Conservation (phyloP, 2,329 filamentous ascomycete species). For the Alternaria consortialis region DNA sequence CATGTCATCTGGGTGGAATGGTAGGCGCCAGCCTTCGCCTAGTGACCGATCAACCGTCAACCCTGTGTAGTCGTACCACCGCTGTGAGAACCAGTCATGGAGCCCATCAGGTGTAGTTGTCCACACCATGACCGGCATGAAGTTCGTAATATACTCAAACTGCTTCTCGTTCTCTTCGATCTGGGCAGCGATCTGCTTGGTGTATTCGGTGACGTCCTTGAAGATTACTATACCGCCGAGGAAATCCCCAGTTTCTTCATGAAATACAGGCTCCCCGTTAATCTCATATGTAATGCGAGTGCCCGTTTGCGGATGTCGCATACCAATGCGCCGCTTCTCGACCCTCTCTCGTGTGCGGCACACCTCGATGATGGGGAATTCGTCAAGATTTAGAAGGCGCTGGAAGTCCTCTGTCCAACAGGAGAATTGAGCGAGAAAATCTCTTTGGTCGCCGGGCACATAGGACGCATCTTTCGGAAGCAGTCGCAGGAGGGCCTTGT, state of each 20-base stretch:
- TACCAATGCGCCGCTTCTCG: conserved; percentile 65
- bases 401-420: conserved; percentile 74
- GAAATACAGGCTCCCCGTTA: conserved; percentile 71
- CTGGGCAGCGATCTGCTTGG: conserved; percentile 73
- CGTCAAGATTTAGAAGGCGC: conserved; percentile 63
- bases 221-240: conserved; percentile 76
- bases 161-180: conserved; percentile 75
- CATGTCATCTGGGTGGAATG: conserved; percentile 77
- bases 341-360: conserved; percentile 70
- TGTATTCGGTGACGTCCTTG: conserved; percentile 75
- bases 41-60: conserved; percentile 69
- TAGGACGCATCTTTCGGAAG: conserved; percentile 51
- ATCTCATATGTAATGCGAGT: conserved; percentile 69
- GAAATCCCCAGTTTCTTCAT: conserved; percentile 74
- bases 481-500: conserved; percentile 66
- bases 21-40: conserved; percentile 68
- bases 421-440: conserved; percentile 68
- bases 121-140: conserved; percentile 69
- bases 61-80: conserved; percentile 83
- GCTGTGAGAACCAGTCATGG: conserved; percentile 77
- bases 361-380: conserved; percentile 73
- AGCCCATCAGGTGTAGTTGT: conserved; percentile 72
- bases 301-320: conserved; percentile 64
- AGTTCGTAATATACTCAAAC: conserved; percentile 79
- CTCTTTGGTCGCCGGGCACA: conserved; percentile 49